Evolutionary conservation across 2,329 filamentous ascomycete species (phyloP).

Genomic region (Neospermospora avenae): DNA sequence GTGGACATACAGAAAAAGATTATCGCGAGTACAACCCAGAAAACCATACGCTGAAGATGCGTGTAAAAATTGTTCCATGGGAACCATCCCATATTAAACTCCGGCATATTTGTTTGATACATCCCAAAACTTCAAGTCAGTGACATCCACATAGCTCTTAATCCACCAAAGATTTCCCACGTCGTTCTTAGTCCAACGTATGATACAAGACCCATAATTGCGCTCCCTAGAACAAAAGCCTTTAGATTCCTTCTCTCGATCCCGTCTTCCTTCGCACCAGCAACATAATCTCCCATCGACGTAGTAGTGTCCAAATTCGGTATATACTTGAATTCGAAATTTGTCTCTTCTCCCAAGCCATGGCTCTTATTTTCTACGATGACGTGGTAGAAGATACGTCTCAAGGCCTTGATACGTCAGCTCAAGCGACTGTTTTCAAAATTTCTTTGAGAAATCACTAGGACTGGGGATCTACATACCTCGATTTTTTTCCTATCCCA

Average conservation of each 20-base stretch:
- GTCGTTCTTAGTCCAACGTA: constrained; percentile 28
- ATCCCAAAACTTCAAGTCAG: neutral
- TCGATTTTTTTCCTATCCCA: constrained; percentile 49
- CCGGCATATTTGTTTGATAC: no score
- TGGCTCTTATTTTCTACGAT: constrained; percentile 58
- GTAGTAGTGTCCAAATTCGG: constrained; percentile 48
- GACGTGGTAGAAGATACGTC: constrained; percentile 51
- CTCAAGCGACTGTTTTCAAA: no score
- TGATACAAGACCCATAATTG: constrained; percentile 28
- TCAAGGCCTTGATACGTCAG: constrained; percentile 11
- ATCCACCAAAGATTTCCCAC: neutral
- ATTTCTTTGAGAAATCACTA: no score
- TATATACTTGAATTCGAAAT: constrained; percentile 70
- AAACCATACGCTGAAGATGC: no score
- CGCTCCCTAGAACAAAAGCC: constrained; percentile 41
- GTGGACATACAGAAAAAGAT: no score
- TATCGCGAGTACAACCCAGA: no score
- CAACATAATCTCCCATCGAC: constrained; percentile 33
- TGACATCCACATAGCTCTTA: constrained; percentile 1
- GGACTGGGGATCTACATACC: no score
- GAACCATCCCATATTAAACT: no score
- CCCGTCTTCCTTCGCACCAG: constrained; percentile 33
- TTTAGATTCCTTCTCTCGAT: constrained; percentile 47
- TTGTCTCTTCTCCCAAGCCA: constrained; percentile 59
- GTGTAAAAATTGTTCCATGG: no score